Base-by-base conservation (phyloP, 1,284 basidiomycete genomes). In the Cystobasidium pallidum region DNA sequence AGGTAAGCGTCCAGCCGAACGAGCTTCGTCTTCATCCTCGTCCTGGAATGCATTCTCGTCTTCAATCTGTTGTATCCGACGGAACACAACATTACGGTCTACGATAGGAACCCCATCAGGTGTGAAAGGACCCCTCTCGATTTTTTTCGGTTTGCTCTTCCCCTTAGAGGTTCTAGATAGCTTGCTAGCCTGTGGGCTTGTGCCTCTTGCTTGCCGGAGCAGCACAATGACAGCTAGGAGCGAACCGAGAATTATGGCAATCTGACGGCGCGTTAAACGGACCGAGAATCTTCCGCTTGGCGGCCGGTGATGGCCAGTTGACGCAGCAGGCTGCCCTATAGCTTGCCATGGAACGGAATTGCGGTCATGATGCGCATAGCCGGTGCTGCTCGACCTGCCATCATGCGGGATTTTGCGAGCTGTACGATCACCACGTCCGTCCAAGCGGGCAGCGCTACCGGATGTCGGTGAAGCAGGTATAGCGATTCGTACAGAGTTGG, bases 21-120 rank as follows among this genome's bases (percentile, higher is more conserved):
- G 45, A n/a, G 68, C 68, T 64, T 71, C 68, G 32, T 63, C 49
- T 39, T 54, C 51, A 57, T 71, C 68, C 49, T 63, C 68, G 30
- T 64, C 47, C 15, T 24, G 19, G 17, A 34, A 57, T 15, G 57
- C 68, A 32, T 39, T 39, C n/a, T 45, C 59, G 28, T 11, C 59
- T 55, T 71, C 68, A 26, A 71, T 57, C 36, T 30, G 41, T n/a
- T 34, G 59, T 19, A 71, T 64, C 45, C 62, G 68, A 26, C 64
- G 51, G 30, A 54, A 36, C 19, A 71, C 34, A n/a, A 64, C 43
- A 34, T 24, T 36, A 39, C 68, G 54, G 39, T 71, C 68, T 15
- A 64, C 68, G 21, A 71, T 49, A 45, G 54, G 54, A 39, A 62
- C 34, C 17, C 57, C 58, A 13, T 45, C 21, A 10, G 55, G 68